A percentile compares a stretch with the other conserved stretches of the same genome.
Conservation (phyloP, 306 rosid genomes). For the Prunus kanzakura region DNA sequence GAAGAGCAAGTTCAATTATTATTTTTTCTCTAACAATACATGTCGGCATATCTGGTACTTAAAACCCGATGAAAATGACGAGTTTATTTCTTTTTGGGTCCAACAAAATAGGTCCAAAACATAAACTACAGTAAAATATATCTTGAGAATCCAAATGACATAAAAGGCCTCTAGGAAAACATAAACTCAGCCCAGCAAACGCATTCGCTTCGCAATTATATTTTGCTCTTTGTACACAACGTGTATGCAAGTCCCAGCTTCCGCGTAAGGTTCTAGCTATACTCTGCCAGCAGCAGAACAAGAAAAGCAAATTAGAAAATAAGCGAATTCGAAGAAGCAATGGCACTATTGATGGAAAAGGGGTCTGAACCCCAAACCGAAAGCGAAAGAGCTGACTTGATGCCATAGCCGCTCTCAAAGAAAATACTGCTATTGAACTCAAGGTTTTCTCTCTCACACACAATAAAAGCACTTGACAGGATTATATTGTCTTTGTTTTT, state of each 20-base stretch:
- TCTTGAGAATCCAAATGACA: too few relatives aligned
- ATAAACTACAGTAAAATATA: too few relatives aligned
- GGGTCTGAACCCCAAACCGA: constrained; percentile 79
- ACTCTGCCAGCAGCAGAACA: background rate
- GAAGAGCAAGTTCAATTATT: too few relatives aligned
- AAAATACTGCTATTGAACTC: constrained; percentile 66
- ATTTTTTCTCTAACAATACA: too few relatives aligned
- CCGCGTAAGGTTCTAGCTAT: too few relatives aligned
- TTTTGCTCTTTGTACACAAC: background rate
- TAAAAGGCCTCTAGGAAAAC: background rate
- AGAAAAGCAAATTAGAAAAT: background rate
- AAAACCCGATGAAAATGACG: too few relatives aligned
- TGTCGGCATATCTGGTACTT: too few relatives aligned
- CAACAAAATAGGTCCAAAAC: too few relatives aligned
- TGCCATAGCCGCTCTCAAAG: constrained; percentile 86
- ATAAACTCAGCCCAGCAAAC: background rate
- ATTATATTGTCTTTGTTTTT: background rate
- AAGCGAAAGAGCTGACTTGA: constrained; percentile 79
- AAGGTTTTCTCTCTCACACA: constrained; percentile 43
- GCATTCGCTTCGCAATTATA: background rate
- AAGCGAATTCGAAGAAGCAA: constrained; percentile 12
- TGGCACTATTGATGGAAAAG: constrained; percentile 86
- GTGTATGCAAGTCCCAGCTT: background rate
- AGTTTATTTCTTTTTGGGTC: too few relatives aligned
- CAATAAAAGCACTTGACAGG: too few relatives aligned